These are phyloP conservation scores for Cubamyces sp. DNA, from an alignment of 768 basidiomycete species.

Conservation along the genomic window DNA sequence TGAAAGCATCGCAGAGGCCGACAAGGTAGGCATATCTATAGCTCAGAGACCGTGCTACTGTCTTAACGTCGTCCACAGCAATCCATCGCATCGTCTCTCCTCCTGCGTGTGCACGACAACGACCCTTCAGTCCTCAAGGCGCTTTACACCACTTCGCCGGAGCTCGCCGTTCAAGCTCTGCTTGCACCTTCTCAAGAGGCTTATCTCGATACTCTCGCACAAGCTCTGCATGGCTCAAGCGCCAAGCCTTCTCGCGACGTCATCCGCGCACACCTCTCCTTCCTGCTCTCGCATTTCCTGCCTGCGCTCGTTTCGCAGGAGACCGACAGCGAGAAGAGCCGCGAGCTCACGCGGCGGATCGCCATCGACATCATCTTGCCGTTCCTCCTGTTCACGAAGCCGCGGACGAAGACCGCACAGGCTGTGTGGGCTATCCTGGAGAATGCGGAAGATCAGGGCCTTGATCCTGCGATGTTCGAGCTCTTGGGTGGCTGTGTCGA, in stretches of 20 bases:
- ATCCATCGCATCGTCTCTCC: conserved; percentile 63
- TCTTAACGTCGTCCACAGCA: conserved; percentile 41
- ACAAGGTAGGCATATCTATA: conserved; percentile 47
- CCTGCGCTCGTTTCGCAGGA: conserved; percentile 27
- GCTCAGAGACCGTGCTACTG: conserved; percentile 17
- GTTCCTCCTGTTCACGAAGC: conserved; percentile 72
- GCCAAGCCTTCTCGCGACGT: conserved; percentile 54
- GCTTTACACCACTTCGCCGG: conserved; percentile 60
- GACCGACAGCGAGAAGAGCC: conserved; percentile 5
- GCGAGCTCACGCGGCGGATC: conserved; percentile 34
- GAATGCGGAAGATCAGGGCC: conserved; percentile 30
- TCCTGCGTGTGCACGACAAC: conserved; percentile 71
- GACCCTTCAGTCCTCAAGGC: conserved; percentile 62
- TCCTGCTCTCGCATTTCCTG: conserved; percentile 55
- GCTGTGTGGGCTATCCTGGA: conserved; percentile 78
- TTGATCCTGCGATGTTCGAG: conserved; percentile 36
- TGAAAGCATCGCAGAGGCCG: conserved; percentile 37
- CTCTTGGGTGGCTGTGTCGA: conserved; percentile 61
- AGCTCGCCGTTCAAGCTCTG: conserved; percentile 35
- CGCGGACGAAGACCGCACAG: conserved; percentile 65
- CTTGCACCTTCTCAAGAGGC: conserved; percentile 14
- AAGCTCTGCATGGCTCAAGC: conserved; percentile 39
- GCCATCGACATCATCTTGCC: conserved; percentile 69
- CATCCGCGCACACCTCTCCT: conserved; percentile 59
- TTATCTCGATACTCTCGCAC: conserved; percentile 51